Percentiles rank a stretch among this genome's conserved stretches.
Conservation (phyloP, 306 rosid genomes). For the Prunus campanulata region DNA sequence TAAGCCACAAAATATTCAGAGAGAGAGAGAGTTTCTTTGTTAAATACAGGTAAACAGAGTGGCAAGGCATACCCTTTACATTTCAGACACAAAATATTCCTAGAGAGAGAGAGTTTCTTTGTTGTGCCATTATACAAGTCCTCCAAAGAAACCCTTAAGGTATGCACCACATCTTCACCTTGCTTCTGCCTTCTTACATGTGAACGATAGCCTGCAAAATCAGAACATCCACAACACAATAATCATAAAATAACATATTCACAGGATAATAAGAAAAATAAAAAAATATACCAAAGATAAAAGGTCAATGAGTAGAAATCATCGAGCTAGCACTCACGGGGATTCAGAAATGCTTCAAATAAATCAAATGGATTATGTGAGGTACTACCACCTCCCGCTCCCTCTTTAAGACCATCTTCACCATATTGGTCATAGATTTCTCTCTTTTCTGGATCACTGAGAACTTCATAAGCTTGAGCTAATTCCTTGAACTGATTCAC, state of each 20-base stretch:
- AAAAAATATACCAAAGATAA: neutral
- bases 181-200: constrained; percentile 67
- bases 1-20: neutral
- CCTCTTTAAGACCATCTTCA: constrained; percentile 82
- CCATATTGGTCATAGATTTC: constrained; percentile 74
- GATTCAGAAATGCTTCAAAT: constrained; percentile 56
- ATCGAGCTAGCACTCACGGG: constrained; percentile 33
- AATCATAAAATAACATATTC: constrained; percentile 4
- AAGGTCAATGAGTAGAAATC: neutral
- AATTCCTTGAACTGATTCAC: constrained; percentile 67
- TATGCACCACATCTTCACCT: constrained; percentile 77
- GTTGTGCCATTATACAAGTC: constrained; percentile 68
- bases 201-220: constrained; percentile 43
- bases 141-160: constrained; percentile 74
- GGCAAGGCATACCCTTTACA: constrained; percentile 66
- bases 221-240: constrained; percentile 1
- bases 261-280: neutral
- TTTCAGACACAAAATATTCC: constrained; percentile 50
- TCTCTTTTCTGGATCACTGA: constrained; percentile 67
- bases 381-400: constrained; percentile 60
- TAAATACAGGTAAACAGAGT: neutral
- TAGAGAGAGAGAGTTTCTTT: constrained; percentile 68
- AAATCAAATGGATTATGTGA: constrained; percentile 69
- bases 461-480: constrained; percentile 79
- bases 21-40: too few relatives aligned